phyloP scores from a whole-genome alignment of 2,329 filamentous ascomycete species.

The Ophiostoma pallidulum region DNA sequence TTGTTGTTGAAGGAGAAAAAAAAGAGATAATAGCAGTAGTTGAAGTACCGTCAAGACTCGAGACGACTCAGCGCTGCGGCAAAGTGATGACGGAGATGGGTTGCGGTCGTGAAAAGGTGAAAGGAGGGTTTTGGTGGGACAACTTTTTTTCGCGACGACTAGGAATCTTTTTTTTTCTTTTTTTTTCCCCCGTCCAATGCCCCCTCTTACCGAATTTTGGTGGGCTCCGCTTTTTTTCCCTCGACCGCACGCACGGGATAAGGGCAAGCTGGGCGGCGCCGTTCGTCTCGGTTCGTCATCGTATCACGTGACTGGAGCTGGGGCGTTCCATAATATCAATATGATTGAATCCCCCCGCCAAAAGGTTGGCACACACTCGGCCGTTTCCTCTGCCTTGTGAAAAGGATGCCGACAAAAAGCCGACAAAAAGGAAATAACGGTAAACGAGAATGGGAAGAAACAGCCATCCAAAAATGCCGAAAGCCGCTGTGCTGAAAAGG shows the following conservation, averaged over 20 bases:
- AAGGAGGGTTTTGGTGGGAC: too few species aligned
- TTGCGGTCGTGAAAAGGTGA: not conserved
- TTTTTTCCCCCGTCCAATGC: too few species aligned
- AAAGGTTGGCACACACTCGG: too few species aligned
- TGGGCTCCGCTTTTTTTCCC: slow-evolving; percentile 2
- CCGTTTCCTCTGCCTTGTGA: too few species aligned
- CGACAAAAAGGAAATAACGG: not conserved
- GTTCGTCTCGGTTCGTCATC: too few species aligned
- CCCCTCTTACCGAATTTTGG: not conserved
- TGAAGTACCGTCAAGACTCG: slow-evolving; percentile 17
- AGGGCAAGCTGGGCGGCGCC: too few species aligned
- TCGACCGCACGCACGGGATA: not conserved
- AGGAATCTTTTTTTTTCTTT: not conserved
- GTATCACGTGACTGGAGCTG: not conserved
- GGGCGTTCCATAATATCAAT: too few species aligned
- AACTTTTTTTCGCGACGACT: slow-evolving; percentile 3
- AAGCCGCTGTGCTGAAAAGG: too few species aligned
- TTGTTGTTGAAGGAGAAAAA: slow-evolving; percentile 6
- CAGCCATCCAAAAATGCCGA: too few species aligned
- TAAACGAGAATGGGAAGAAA: not conserved
- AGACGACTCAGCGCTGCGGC: slow-evolving; percentile 17
- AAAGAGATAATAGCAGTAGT: not conserved
- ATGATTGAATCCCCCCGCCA: too few species aligned
- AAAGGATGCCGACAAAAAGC: too few species aligned
- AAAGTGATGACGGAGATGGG: slow-evolving; percentile 19